These are phyloP conservation scores for Cercospora sp. DNA, from an alignment of 2,329 filamentous ascomycete species.

Conservation along the genomic window DNA sequence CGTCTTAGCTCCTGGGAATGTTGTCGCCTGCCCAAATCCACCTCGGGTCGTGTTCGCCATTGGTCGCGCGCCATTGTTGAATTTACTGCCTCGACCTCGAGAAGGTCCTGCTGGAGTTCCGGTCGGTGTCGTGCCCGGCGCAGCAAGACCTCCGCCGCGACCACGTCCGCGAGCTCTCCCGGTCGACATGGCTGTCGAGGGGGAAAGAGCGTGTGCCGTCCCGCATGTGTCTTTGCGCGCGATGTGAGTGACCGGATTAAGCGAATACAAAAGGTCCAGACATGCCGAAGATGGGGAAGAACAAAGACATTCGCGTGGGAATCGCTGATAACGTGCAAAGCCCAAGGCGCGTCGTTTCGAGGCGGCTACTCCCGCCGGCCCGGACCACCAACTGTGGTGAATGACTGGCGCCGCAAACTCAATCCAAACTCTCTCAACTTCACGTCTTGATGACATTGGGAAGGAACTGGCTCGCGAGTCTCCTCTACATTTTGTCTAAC, in stretches of 20 bases:
- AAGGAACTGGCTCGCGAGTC: neutral
- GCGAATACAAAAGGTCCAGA: slow-evolving; percentile 1
- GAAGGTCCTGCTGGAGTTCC: slow-evolving; percentile 3
- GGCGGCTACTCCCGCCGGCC: neutral
- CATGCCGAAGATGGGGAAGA: slow-evolving; percentile 8
- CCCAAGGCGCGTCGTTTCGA: neutral
- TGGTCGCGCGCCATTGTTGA: slow-evolving; percentile 10
- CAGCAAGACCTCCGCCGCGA: slow-evolving; percentile 21
- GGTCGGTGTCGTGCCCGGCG: slow-evolving; percentile 10
- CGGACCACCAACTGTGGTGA: neutral
- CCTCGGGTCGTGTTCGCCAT: slow-evolving; percentile 7
- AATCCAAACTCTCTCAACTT: neutral
- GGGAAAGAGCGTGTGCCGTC: slow-evolving; percentile 11
- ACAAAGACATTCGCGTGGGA: slow-evolving; percentile 10
- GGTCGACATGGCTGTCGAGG: slow-evolving; percentile 28
- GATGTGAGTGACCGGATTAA: slow-evolving; percentile 4
- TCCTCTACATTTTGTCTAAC: neutral
- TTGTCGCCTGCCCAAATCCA: slow-evolving; percentile 5
- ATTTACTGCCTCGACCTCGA: slow-evolving; percentile 16
- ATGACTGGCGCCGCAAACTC: neutral
- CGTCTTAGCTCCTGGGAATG: neutral
- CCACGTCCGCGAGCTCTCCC: slow-evolving; percentile 24
- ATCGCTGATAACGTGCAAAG: neutral
- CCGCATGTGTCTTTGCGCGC: slow-evolving; percentile 25
- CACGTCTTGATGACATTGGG: neutral